These are phyloP conservation scores for Melaleuca alternifolia DNA, from an alignment of 345 rosid species.

Conservation along the genomic window DNA sequence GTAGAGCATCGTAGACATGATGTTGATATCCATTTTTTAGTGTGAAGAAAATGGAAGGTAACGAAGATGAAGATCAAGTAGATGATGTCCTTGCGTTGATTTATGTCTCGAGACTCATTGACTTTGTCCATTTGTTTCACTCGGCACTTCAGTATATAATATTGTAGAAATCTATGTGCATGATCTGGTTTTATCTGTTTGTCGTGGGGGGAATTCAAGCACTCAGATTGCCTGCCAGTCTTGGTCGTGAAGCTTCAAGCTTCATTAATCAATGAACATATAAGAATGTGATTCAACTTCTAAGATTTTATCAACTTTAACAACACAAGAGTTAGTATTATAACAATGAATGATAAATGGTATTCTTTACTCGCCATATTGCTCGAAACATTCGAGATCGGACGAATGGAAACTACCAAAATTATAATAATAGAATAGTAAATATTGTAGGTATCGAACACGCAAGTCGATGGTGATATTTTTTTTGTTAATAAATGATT, in stretches of 20 bases:
- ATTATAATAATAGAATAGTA: neutral
- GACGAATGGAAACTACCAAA: neutral
- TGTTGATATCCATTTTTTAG: neutral
- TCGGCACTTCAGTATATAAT: neutral
- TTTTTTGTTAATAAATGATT: neutral
- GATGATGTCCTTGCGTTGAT: neutral
- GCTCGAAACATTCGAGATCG: neutral
- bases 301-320: neutral
- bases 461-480: neutral
- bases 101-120: neutral
- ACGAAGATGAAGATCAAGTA: neutral
- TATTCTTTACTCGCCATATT: neutral
- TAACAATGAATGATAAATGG: neutral
- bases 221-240: neutral
- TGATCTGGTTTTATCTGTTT: neutral
- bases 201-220: neutral
- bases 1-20: slow-evolving; percentile 9
- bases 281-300: neutral
- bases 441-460: neutral
- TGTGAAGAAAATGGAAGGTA: neutral
- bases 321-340: neutral
- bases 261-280: neutral
- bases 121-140: neutral
- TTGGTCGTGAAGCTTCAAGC: neutral
- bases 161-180: neutral